Conservation (phyloP, 2,329 filamentous ascomycete species). For the Teratosphaeria zuluensis region DNA sequence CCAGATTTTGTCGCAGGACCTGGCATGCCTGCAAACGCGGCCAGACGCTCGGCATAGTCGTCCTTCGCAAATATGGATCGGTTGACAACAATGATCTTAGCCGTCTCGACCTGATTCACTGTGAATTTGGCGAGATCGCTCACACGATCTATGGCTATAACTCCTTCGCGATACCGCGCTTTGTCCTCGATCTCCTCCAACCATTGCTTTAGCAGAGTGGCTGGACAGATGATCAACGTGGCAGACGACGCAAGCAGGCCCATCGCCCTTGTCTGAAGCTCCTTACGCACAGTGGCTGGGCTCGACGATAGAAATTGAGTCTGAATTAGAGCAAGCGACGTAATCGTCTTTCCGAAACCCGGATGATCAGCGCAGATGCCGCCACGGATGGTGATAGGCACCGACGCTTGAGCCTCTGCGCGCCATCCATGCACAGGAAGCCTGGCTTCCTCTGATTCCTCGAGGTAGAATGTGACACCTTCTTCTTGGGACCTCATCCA, state of each 20-base stretch:
- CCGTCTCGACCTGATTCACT: constrained; percentile 36
- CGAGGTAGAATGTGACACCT: constrained; percentile 37
- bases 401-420: constrained; percentile 44
- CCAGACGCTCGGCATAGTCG: constrained; percentile 41
- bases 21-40: constrained; percentile 41
- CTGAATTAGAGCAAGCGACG: constrained; percentile 48
- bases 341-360: constrained; percentile 58
- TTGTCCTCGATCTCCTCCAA: constrained; percentile 40
- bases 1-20: constrained; percentile 27
- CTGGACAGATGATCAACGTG: constrained; percentile 51
- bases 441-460: constrained; percentile 48
- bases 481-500: constrained; percentile 53
- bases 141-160: constrained; percentile 36
- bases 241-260: constrained; percentile 40
- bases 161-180: constrained; percentile 27
- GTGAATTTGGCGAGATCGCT: constrained; percentile 32
- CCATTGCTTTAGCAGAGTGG: constrained; percentile 51
- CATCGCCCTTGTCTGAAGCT: constrained; percentile 9
- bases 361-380: constrained; percentile 56
- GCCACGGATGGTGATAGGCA: constrained; percentile 38
- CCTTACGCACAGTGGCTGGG: background rate
- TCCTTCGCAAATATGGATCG: constrained; percentile 39
- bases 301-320: constrained; percentile 28
- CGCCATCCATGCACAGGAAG: constrained; percentile 41
- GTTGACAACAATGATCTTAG: constrained; percentile 48